Percentiles rank a stretch among this genome's conserved stretches.
Conservation (phyloP, 371 early-diverging fungal genomes). For the Chytridiales sp. region DNA sequence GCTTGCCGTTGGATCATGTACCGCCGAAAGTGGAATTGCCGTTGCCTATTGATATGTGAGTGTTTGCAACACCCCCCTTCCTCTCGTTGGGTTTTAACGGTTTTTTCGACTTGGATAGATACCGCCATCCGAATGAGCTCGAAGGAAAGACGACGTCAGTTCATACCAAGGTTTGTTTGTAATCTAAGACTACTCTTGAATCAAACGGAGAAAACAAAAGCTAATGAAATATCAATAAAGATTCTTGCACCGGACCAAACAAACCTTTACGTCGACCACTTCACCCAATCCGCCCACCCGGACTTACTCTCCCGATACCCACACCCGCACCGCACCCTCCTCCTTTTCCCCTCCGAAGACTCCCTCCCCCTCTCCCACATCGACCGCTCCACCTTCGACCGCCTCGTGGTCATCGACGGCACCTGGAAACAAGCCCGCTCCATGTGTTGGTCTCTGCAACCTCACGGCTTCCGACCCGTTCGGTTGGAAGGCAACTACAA, state of each 20-base stretch:
- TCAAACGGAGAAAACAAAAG: neutral
- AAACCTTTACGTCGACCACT: slow-evolving; percentile 45
- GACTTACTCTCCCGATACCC: slow-evolving; percentile 49
- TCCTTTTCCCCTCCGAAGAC: slow-evolving; percentile 88
- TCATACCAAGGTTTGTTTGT: slow-evolving; percentile 82
- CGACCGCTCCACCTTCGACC: slow-evolving; percentile 64
- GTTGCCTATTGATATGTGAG: slow-evolving; percentile 71
- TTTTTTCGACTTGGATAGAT: slow-evolving; percentile 42
- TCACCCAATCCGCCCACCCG: slow-evolving; percentile 48
- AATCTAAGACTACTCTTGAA: no score
- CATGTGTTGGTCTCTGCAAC: slow-evolving; percentile 60
- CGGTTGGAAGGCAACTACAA: slow-evolving; percentile 54
- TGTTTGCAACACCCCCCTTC: neutral
- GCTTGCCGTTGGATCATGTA: slow-evolving; percentile 31
- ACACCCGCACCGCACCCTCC: slow-evolving; percentile 66
- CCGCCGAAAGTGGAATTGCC: slow-evolving; percentile 64
- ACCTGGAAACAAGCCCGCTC: slow-evolving; percentile 87
- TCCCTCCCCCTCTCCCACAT: slow-evolving; percentile 67
- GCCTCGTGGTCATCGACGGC: slow-evolving; percentile 85
- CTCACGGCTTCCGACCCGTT: slow-evolving; percentile 58
- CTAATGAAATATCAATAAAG: slow-evolving; percentile 2
- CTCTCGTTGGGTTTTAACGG: neutral
- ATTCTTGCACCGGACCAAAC: slow-evolving; percentile 67
- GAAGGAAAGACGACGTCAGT: slow-evolving; percentile 85
- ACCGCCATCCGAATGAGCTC: slow-evolving; percentile 76